Conservation (phyloP, 2,329 filamentous ascomycete genomes). For the Clonostachys byssicola region DNA sequence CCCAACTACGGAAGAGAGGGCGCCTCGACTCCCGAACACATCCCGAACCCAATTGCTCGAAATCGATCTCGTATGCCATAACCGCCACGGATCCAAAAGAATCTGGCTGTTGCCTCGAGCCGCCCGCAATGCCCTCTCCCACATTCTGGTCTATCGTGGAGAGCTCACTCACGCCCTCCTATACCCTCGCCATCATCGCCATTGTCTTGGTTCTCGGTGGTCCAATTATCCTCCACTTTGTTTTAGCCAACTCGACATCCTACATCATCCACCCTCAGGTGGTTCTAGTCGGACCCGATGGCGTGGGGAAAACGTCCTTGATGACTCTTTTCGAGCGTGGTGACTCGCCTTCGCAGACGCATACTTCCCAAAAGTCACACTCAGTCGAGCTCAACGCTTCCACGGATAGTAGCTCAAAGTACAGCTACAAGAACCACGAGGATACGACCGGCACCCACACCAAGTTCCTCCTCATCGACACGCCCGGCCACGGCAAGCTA, state of each 20-base stretch:
- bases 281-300: slow-evolving; percentile 75
- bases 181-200: slow-evolving; percentile 62
- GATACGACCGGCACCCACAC: slow-evolving; percentile 51
- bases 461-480: slow-evolving; percentile 78
- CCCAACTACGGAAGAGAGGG: no score
- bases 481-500: slow-evolving; percentile 92
- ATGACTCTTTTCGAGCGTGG: slow-evolving; percentile 68
- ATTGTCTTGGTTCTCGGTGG: slow-evolving; percentile 65
- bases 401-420: slow-evolving; percentile 33
- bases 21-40: slow-evolving; percentile 1
- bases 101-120: background rate
- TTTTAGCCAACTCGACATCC: slow-evolving; percentile 63
- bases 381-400: slow-evolving; percentile 52
- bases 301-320: slow-evolving; percentile 83
- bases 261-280: slow-evolving; percentile 71
- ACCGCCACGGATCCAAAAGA: no score
- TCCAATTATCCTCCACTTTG: slow-evolving; percentile 73
- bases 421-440: slow-evolving; percentile 53
- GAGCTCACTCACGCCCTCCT: slow-evolving; percentile 55
- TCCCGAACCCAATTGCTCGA: slow-evolving; percentile 3
- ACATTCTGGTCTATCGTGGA: slow-evolving; percentile 30
- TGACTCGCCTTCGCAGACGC: slow-evolving; percentile 36
- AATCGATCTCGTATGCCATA: background rate
- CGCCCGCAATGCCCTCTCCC: slow-evolving; percentile 28
- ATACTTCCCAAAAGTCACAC: slow-evolving; percentile 48